Evolutionary conservation across 2,329 filamentous ascomycete species (phyloP).

Genomic region (Aphanocladium album): DNA sequence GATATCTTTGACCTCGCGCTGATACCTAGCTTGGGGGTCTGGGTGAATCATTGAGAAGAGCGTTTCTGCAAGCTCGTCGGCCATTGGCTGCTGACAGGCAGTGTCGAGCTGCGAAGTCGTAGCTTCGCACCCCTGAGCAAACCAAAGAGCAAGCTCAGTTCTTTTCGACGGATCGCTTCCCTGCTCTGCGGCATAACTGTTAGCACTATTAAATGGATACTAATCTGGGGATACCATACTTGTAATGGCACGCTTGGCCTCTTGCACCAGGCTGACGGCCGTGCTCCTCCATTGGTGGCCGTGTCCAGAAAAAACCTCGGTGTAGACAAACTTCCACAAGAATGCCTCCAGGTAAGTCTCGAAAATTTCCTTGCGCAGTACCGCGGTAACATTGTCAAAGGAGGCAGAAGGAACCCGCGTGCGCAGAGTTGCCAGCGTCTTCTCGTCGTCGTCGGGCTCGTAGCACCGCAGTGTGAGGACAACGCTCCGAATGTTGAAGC

Average conservation of each 20-base stretch:
- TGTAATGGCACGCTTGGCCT: not conserved
- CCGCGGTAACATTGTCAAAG: rapidly evolving
- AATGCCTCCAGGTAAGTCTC: not conserved
- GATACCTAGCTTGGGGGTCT: not conserved
- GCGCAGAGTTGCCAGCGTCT: not conserved
- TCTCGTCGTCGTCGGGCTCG: not conserved
- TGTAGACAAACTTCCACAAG: not conserved
- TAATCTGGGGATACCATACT: too few relatives aligned
- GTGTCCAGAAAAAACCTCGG: not conserved
- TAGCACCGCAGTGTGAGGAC: not conserved
- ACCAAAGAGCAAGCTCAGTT: not conserved
- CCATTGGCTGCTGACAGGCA: not conserved
- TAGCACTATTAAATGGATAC: too few relatives aligned
- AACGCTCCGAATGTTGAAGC: not conserved
- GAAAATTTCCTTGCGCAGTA: rapidly evolving
- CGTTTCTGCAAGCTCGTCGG: not conserved
- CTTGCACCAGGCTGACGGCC: not conserved
- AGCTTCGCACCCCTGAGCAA: not conserved
- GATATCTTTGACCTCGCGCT: not conserved
- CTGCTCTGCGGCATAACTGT: not conserved
- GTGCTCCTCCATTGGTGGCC: not conserved
- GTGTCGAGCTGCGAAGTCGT: not conserved
- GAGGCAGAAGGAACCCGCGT: rapidly evolving
- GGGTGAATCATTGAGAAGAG: not conserved
- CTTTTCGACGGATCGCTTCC: not conserved